These are phyloP conservation scores for Grifola frondosa DNA, from an alignment of 1,284 basidiomycete genomes.

Conservation along the genomic window DNA sequence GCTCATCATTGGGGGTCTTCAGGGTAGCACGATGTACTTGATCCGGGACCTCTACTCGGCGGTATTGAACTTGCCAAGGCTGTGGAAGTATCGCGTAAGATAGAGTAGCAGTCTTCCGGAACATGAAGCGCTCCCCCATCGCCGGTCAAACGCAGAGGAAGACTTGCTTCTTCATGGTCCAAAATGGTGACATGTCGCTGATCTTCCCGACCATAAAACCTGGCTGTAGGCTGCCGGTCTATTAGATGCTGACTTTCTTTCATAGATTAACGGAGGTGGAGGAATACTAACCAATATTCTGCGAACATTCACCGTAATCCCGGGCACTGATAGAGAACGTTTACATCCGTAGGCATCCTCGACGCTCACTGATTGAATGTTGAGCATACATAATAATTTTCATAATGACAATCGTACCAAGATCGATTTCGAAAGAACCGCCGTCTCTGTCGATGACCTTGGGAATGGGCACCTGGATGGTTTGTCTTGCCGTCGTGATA, in stretches of 20 bases:
- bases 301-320: conserved; percentile 87
- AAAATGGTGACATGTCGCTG: conserved; percentile 66
- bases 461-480: conserved; percentile 67
- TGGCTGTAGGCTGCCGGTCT: conserved; percentile 79
- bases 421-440: conserved; percentile 78
- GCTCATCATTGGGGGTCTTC: conserved; percentile 66
- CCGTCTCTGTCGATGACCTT: conserved; percentile 66
- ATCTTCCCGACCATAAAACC: conserved; percentile 71
- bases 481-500: conserved; percentile 57
- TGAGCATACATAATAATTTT: neutral
- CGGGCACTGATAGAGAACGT: conserved; percentile 72
- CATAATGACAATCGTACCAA: conserved; percentile 46
- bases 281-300: conserved; percentile 63
- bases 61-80: conserved; percentile 87
- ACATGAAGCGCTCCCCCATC: conserved; percentile 65
- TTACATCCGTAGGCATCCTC: conserved; percentile 91
- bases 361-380: conserved; percentile 61
- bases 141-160: conserved; percentile 84
- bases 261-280: too few species aligned
- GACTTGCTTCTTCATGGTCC: conserved; percentile 71
- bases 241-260: too few species aligned
- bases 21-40: conserved; percentile 47
- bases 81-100: conserved; percentile 34
- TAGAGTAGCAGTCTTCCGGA: conserved; percentile 14
- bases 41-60: conserved; percentile 50